These are phyloP conservation scores for Geranomyces michiganensis DNA, from an alignment of 192 early-diverging fungal genomes.

Conservation along the genomic window DNA sequence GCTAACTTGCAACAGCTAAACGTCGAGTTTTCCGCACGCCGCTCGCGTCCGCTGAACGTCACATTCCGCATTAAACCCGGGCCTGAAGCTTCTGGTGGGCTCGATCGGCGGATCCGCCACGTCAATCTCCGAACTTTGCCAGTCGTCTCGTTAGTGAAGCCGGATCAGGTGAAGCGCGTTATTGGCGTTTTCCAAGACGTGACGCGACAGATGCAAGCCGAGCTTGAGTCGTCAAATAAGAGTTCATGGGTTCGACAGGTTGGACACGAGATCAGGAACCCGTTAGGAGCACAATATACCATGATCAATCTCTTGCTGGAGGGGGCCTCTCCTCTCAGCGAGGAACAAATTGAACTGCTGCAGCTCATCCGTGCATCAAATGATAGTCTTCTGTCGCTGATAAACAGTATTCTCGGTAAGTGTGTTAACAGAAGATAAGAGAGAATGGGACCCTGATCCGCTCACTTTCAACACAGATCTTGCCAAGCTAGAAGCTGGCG, in stretches of 20 bases:
- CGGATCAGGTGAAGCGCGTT: constrained; percentile 15
- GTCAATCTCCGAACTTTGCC: constrained; percentile 21
- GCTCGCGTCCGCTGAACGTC: constrained; percentile 14
- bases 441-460: not conserved
- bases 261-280: constrained; percentile 38
- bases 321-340: not conserved
- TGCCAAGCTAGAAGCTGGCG: constrained; percentile 72
- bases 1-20: not conserved
- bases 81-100: not conserved
- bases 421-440: constrained; percentile 64
- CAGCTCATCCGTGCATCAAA: constrained; percentile 45
- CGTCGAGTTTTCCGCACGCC: constrained; percentile 7
- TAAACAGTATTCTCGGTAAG: constrained; percentile 82
- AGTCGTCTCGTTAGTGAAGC: not conserved
- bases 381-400: constrained; percentile 72
- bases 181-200: constrained; percentile 36
- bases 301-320: constrained; percentile 38
- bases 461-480: constrained; percentile 1
- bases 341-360: constrained; percentile 28
- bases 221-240: constrained; percentile 28
- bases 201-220: constrained; percentile 18
- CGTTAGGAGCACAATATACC: constrained; percentile 29
- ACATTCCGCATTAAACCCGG: constrained; percentile 30
- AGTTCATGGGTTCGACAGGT: constrained; percentile 35
- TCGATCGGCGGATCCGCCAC: not conserved